Conservation (phyloP, 495 filamentous ascomycete genomes). For the Niebla homalea region DNA sequence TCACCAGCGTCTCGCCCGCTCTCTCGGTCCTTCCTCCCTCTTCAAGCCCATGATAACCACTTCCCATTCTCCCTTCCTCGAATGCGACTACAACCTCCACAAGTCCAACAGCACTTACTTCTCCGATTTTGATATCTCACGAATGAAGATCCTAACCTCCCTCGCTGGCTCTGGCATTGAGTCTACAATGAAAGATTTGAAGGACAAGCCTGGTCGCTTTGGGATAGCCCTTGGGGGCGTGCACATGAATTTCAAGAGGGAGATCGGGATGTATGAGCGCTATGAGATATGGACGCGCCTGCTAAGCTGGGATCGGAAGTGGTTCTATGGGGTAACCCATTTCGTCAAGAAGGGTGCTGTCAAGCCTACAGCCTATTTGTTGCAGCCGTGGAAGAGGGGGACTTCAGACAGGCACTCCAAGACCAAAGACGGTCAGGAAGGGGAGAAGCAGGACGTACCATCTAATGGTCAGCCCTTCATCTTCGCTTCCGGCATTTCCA, state of each 20-base stretch:
- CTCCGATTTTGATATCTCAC: slow-evolving; percentile 61
- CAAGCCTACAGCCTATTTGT: slow-evolving; percentile 8
- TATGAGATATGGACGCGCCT: slow-evolving; percentile 66
- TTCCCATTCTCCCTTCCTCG: slow-evolving; percentile 29
- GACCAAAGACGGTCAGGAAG: background rate
- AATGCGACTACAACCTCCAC: slow-evolving; percentile 75
- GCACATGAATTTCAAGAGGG: slow-evolving; percentile 50
- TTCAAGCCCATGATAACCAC: slow-evolving; percentile 53
- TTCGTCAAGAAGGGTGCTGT: slow-evolving; percentile 46
- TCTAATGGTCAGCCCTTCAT: slow-evolving; percentile 26
- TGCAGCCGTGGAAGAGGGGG: slow-evolving; percentile 14
- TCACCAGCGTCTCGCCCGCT: background rate
- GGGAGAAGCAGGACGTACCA: background rate
- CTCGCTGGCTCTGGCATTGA: slow-evolving; percentile 37
- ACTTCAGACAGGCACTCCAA: background rate
- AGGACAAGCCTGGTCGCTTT: slow-evolving; percentile 27
- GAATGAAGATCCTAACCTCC: slow-evolving; percentile 46
- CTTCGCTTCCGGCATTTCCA: slow-evolving; percentile 62
- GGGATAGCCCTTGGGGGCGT: slow-evolving; percentile 56
- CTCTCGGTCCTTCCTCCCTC: slow-evolving; percentile 20
- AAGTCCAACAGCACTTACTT: slow-evolving; percentile 81
- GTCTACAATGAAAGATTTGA: slow-evolving; percentile 22
- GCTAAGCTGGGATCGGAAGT: slow-evolving; percentile 60
- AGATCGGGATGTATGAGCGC: slow-evolving; percentile 53
- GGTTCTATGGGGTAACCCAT: slow-evolving; percentile 52